Conservation (phyloP, 768 basidiomycete genomes). For the Boletus rufocinnamomeus region DNA sequence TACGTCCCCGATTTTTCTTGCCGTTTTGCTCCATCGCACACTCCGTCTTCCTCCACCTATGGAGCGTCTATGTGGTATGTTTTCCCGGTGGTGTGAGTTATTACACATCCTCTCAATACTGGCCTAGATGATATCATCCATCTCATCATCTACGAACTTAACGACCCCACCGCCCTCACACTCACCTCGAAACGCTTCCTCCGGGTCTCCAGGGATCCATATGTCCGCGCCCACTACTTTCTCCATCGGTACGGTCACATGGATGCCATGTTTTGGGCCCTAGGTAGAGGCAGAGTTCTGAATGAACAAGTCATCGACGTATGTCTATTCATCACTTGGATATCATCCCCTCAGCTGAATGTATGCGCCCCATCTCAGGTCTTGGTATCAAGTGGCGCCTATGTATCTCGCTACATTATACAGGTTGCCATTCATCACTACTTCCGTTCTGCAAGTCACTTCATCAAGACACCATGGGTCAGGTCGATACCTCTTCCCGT, state of each 20-base stretch:
- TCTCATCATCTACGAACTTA: slow-evolving; percentile 70
- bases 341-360: slow-evolving; percentile 24
- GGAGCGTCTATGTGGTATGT: slow-evolving; percentile 70
- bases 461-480: slow-evolving; percentile 76
- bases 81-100: slow-evolving; percentile 12
- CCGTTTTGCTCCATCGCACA: neutral
- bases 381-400: slow-evolving; percentile 72
- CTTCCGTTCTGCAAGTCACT: slow-evolving; percentile 70
- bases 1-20: slow-evolving; percentile 4
- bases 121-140: slow-evolving; percentile 63
- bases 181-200: slow-evolving; percentile 59
- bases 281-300: slow-evolving; percentile 68
- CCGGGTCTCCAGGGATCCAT: slow-evolving; percentile 68
- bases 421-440: slow-evolving; percentile 80
- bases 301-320: slow-evolving; percentile 71
- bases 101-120: slow-evolving; percentile 13
- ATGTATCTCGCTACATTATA: slow-evolving; percentile 75
- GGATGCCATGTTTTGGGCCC: slow-evolving; percentile 74
- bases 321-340: slow-evolving; percentile 33
- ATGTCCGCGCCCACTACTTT: slow-evolving; percentile 78
- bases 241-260: slow-evolving; percentile 68
- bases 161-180: slow-evolving; percentile 61
- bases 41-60: slow-evolving; percentile 36
- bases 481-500: slow-evolving; percentile 60
- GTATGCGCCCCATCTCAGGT: slow-evolving; percentile 48